These are phyloP conservation scores for Posidonia oceanica DNA, from an alignment of 116 monocot genomes.

Conservation along the genomic window DNA sequence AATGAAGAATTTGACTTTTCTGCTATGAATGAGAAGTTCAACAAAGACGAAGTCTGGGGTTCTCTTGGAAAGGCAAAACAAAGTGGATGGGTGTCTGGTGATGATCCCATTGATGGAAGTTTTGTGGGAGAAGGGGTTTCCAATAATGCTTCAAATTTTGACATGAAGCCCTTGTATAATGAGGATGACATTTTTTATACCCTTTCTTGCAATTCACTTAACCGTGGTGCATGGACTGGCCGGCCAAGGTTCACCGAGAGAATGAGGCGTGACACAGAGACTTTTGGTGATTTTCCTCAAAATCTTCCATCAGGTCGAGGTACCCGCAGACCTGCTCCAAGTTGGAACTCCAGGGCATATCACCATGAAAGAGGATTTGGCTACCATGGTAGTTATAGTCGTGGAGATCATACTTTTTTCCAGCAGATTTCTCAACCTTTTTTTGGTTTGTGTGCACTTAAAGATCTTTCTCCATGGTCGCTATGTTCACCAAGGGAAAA, in stretches of 20 bases:
- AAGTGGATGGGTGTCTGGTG: conserved; percentile 8
- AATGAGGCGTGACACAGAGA: conserved; percentile 51
- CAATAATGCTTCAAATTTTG: conserved; percentile 10
- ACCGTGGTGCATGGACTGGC: conserved; percentile 8
- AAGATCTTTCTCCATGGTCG: no score
- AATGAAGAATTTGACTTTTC: conserved; percentile 79
- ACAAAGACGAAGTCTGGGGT: conserved; percentile 87
- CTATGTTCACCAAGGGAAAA: no score
- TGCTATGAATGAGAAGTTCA: conserved; percentile 90
- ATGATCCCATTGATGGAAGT: conserved; percentile 20
- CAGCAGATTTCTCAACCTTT: no score
- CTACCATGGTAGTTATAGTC: conserved; percentile 12
- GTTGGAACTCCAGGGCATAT: not conserved
- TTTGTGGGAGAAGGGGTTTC: conserved; percentile 21
- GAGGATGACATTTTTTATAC: conserved; percentile 84
- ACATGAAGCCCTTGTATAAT: conserved; percentile 49
- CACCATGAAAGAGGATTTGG: conserved; percentile 12
- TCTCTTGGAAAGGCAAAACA: conserved; percentile 41
- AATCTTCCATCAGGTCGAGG: conserved; percentile 14
- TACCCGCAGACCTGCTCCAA: not conserved
- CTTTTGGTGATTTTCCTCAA: conserved; percentile 38
- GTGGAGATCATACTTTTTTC: not conserved
- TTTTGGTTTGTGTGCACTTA: no score
- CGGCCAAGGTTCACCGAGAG: conserved; percentile 51
- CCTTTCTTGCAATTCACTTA: conserved; percentile 38